These are phyloP conservation scores for Vitis riparia DNA, from an alignment of 164 flowering plant species.

Conservation along the genomic window DNA sequence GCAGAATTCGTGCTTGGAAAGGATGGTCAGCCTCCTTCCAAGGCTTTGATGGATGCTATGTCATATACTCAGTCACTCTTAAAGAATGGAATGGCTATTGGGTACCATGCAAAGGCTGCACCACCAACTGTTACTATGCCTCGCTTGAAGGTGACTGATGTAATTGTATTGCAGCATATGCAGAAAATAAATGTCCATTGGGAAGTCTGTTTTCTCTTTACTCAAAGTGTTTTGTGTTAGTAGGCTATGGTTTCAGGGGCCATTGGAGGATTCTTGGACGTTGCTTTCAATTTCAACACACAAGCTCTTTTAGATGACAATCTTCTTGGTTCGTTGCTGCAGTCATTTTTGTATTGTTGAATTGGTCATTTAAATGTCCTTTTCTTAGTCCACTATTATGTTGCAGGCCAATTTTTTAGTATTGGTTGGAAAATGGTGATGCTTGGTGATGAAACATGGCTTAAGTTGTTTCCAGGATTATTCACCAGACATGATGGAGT, in stretches of 20 bases:
- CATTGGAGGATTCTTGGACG: slow-evolving; percentile 87
- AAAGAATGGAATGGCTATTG: slow-evolving; percentile 65
- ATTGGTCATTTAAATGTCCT: not conserved
- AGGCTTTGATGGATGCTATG: slow-evolving; percentile 71
- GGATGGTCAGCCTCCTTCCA: slow-evolving; percentile 60
- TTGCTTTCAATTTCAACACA: slow-evolving; percentile 90
- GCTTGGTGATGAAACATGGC: slow-evolving; percentile 99
- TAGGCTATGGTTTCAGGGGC: slow-evolving; percentile 98
- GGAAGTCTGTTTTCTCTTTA: slow-evolving; percentile 1
- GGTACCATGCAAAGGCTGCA: slow-evolving; percentile 91
- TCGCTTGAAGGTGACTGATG: slow-evolving; percentile 70
- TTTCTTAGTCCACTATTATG: not conserved
- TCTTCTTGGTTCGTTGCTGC: slow-evolving; percentile 69
- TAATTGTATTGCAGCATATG: not conserved
- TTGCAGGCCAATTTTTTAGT: slow-evolving; percentile 63
- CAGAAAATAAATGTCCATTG: not conserved
- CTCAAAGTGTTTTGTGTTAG: slow-evolving; percentile 7
- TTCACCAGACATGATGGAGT: slow-evolving; percentile 90
- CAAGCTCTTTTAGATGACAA: slow-evolving; percentile 91
- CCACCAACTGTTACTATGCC: slow-evolving; percentile 99
- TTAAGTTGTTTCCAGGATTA: slow-evolving; percentile 85
- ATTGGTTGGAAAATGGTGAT: slow-evolving; percentile 92
- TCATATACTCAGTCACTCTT: slow-evolving; percentile 85
- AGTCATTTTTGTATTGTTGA: not conserved
- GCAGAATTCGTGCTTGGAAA: slow-evolving; percentile 95